Evolutionary conservation across 2,329 filamentous ascomycete genomes (phyloP).

Genomic region (Penicillium sp.): DNA sequence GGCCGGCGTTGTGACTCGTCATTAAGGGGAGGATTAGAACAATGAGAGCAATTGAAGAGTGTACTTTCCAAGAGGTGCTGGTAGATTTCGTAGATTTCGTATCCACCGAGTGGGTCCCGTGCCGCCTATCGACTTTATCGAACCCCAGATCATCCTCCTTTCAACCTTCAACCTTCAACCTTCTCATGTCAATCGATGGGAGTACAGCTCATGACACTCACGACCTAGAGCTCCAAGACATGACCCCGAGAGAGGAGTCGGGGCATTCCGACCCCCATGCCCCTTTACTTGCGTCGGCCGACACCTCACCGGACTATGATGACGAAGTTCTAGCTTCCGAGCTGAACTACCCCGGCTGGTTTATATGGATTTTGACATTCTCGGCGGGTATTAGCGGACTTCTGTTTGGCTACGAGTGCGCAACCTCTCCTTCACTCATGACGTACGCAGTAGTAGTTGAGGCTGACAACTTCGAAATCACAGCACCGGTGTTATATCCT

Average conservation of each 20-base stretch:
- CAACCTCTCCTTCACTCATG: neutral
- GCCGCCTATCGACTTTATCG: constrained; percentile 15
- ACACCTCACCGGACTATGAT: constrained; percentile 10
- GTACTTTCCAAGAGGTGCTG: no score
- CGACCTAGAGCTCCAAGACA: constrained; percentile 15
- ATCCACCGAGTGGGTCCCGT: constrained; percentile 17
- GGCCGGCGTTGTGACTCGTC: constrained; percentile 64
- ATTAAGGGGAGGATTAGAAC: constrained; percentile 20
- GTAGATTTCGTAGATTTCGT: neutral
- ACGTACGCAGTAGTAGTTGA: neutral
- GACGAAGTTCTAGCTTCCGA: constrained; percentile 11
- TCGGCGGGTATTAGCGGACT: constrained; percentile 56
- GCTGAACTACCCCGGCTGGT: constrained; percentile 32
- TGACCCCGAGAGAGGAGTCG: constrained; percentile 24
- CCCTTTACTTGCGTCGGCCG: constrained; percentile 29
- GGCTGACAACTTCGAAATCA: constrained; percentile 21
- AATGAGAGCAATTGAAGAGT: neutral
- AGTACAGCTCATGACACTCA: constrained; percentile 8
- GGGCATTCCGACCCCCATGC: constrained; percentile 24
- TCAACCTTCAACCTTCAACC: neutral
- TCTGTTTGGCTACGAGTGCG: constrained; percentile 59
- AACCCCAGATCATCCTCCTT: constrained; percentile 10
- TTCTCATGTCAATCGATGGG: neutral
- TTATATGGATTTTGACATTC: constrained; percentile 55
- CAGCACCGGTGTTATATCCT: constrained; percentile 58